Evolutionary conservation across 768 basidiomycete species (phyloP).

Genomic region (Gautieria morchelliformis): DNA sequence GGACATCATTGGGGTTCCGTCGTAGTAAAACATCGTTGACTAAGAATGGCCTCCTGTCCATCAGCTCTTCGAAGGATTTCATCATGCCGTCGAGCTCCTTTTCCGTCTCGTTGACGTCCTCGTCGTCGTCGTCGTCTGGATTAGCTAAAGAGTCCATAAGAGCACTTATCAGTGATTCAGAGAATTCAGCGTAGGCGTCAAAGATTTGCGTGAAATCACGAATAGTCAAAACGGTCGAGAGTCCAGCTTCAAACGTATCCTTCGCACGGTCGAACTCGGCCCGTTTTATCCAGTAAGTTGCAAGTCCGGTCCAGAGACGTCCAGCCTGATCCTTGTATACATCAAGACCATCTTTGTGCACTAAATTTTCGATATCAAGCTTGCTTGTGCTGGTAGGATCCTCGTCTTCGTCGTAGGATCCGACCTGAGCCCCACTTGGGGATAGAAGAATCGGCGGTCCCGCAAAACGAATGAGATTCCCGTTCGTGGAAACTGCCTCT

Average conservation of each 20-base stretch:
- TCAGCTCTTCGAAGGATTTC: conserved; percentile 88
- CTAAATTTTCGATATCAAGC: conserved; percentile 80
- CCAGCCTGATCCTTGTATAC: conserved; percentile 97
- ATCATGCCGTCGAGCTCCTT: conserved; percentile 78
- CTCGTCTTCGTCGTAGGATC: conserved; percentile 69
- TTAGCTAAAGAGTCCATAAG: conserved; percentile 81
- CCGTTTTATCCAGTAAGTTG: conserved; percentile 97
- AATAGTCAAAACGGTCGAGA: conserved; percentile 79
- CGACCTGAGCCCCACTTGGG: conserved; percentile 38
- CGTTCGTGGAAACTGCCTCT: conserved; percentile 39
- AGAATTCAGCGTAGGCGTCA: conserved; percentile 92
- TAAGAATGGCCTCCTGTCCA: conserved; percentile 92
- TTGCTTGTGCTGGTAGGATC: conserved; percentile 62
- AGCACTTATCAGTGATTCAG: conserved; percentile 79
- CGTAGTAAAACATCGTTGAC: conserved; percentile 91
- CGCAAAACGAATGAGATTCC: conserved; percentile 60
- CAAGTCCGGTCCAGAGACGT: conserved; percentile 89
- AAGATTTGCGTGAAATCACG: conserved; percentile 98
- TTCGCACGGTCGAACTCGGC: conserved; percentile 90
- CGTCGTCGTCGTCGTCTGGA: conserved; percentile 72
- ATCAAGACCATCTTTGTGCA: conserved; percentile 75
- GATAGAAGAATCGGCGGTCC: conserved; percentile 51
- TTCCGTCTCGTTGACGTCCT: conserved; percentile 69
- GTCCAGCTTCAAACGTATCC: conserved; percentile 78
- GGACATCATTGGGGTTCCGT: conserved; percentile 94